Evolutionary conservation across 2,329 filamentous ascomycete genomes (phyloP).

Genomic region (Fusarium abutilonis): DNA sequence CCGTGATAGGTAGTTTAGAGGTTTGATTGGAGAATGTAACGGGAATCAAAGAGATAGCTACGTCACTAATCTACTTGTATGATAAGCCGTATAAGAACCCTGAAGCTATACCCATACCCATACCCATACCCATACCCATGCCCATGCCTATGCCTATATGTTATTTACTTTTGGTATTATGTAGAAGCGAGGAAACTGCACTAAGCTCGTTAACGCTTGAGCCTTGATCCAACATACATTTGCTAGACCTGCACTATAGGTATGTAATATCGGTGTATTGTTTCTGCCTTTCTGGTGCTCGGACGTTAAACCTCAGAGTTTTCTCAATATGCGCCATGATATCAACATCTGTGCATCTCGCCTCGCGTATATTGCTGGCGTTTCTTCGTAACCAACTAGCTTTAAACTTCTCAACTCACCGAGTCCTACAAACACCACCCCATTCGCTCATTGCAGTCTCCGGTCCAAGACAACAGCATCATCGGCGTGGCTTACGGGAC

Average conservation of each 20-base stretch:
- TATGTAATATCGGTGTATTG: conserved; percentile 10
- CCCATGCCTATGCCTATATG: not conserved
- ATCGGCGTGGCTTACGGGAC: conserved; percentile 16
- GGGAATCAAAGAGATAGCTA: not conserved
- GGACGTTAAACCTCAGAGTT: not conserved
- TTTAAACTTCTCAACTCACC: conserved; percentile 6
- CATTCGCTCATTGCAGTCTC: not conserved
- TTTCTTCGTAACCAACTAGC: no score
- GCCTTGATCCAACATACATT: not conserved
- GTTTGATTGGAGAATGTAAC: not conserved
- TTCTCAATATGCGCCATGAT: not conserved
- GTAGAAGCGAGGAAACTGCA: not conserved
- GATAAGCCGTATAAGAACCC: conserved; percentile 15
- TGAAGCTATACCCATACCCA: conserved; percentile 17
- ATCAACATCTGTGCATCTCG: not conserved
- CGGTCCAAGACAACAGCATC: conserved; percentile 1
- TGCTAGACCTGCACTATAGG: no score
- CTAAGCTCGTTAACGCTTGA: not conserved
- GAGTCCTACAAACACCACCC: conserved; percentile 1
- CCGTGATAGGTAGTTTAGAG: not conserved
- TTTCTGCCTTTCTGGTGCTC: not conserved
- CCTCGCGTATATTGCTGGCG: not conserved
- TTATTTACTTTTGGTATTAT: not conserved
- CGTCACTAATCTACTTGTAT: conserved; percentile 6
- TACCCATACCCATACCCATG: conserved; percentile 9